These are phyloP conservation scores for Jacaranda copaia DNA, from an alignment of 257 asterid genomes.

Conservation along the genomic window DNA sequence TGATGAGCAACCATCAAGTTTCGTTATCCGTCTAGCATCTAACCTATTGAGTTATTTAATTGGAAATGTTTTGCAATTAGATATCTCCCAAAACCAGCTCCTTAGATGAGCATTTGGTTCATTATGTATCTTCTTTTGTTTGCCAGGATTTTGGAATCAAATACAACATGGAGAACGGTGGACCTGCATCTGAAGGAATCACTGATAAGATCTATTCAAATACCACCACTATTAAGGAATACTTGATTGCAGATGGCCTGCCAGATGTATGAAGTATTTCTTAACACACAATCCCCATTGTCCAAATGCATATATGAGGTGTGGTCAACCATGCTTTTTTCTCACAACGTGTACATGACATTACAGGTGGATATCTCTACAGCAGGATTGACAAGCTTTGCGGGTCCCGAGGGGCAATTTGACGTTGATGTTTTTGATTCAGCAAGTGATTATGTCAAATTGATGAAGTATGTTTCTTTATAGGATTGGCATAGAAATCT, in stretches of 20 bases:
- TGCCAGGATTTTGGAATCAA: constrained; percentile 95
- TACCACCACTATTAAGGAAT: constrained; percentile 90
- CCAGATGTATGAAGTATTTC: constrained; percentile 74
- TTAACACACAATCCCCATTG: background rate
- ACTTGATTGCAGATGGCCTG: constrained; percentile 88
- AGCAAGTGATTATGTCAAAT: constrained; percentile 84
- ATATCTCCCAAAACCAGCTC: constrained; percentile 15
- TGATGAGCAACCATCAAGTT: too few species aligned
- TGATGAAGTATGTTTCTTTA: constrained; percentile 82
- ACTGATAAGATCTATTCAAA: constrained; percentile 85
- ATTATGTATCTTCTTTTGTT: constrained; percentile 31
- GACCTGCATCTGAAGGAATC: constrained; percentile 98
- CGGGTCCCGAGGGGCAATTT: constrained; percentile 88
- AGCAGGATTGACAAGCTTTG: constrained; percentile 69
- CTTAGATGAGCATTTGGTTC: constrained; percentile 14
- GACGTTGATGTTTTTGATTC: constrained; percentile 96
- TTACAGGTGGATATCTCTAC: constrained; percentile 84
- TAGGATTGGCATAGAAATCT: constrained; percentile 10
- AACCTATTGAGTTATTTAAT: constrained; percentile 4
- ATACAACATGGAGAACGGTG: constrained; percentile 99
- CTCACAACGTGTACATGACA: constrained; percentile 32
- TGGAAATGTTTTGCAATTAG: constrained; percentile 4
- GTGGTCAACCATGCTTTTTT: background rate
- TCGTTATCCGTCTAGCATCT: too few species aligned
- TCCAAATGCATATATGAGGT: constrained; percentile 7